Base-by-base conservation (phyloP, 768 basidiomycete genomes). In the Boletellus emodensis region DNA sequence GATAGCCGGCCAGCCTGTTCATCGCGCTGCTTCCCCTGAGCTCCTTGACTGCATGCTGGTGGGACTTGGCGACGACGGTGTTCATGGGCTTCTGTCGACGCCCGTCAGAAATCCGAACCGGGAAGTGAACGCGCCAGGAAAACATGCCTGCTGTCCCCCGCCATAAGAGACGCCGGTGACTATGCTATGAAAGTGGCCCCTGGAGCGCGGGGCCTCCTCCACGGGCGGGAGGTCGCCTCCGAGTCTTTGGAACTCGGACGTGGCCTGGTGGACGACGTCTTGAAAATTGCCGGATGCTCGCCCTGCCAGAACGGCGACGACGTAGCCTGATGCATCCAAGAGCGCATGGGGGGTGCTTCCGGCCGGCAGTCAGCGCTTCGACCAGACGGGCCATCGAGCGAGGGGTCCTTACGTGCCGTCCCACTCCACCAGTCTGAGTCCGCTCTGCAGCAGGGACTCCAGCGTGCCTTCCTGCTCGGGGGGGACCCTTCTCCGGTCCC, bases 61-160 rank as follows among this genome's bases (percentile, higher is more conserved):
- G 36, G 3, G 7, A 1, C 0, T 5, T 1, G 0, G 17, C 33
- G 0, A 49, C 6, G 0, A 15, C 14, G 3, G 6, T 40, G 0
- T 53, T 14, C 47, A 53, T 53, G 1, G 47, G 47, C 0, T 0
- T 3, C 52, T 53, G 6, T 17, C 3, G 2, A 14, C 0, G 22
- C n/a, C n/a, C 3, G 14, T 37, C n/a, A 37, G 24, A n/a, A 7
- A 7, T 1, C 7, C 7, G 20, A 14, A 1, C 1, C 7, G 6
- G 24, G 3, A 24, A 24, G 24, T 6, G 24, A 24, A 24, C 24
- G 24, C 6, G 3, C 24, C 24, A 6, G 3, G 6, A 24, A 24
- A 24, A 33, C 12, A 2, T 38, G 33, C 46, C 15, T 3, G 5
- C 9, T 53, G 52, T 2, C 47, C 52, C 0, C 52, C 42, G 0